Evolutionary conservation across 306 rosid species (phyloP), one percentile per base, ranked within the genome.

Genomic region (Arachis hypogaea): DNA sequence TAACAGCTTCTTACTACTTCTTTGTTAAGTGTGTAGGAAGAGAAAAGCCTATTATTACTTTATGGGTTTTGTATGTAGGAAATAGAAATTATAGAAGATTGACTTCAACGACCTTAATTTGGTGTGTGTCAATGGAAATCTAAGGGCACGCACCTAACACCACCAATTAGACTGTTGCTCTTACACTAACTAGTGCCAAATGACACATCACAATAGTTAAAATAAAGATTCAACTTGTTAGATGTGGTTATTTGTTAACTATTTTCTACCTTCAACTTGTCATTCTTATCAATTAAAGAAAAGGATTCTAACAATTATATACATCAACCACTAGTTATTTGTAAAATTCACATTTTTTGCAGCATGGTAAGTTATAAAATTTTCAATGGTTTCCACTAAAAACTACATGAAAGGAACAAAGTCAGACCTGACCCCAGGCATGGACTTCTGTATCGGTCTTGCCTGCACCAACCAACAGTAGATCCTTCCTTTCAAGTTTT

Each of bases 381-480:
- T 69, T 64, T 29, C 33, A 65, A 64, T 42, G 36, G 12, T 74
- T 66, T 52, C 51, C 6, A 28, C 7, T 44, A 45, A 47, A 54
- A 78, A 51, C 68, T 7, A 64, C 63, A 14, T 18, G 67, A 59
- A 44, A 77, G 82, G 46, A 69, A 73, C 45, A 76, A 75, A 72
- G 63, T 74, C 85, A 33, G 86, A 93, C 98, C 98, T 94, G 98
- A 75, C 97, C 96, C 92, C 89, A 89, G 16, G 98, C 97, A 80
- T 94, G 97, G 57, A 94, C 97, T 77, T 97, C 97, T 33, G 80
- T 63, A 82, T 94, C 98, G 3, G 97, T 94, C 79, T 97, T 86
- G 73, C 98, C 82, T 14, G 98, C 91, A 77, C 96, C 97, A 77
- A 90, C 90, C 80, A 94, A 86, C 11, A 11, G 61, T 49, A 94